These are phyloP conservation scores for Ophiostoma populinum DNA, from an alignment of 2,329 filamentous ascomycete genomes.

Conservation along the genomic window DNA sequence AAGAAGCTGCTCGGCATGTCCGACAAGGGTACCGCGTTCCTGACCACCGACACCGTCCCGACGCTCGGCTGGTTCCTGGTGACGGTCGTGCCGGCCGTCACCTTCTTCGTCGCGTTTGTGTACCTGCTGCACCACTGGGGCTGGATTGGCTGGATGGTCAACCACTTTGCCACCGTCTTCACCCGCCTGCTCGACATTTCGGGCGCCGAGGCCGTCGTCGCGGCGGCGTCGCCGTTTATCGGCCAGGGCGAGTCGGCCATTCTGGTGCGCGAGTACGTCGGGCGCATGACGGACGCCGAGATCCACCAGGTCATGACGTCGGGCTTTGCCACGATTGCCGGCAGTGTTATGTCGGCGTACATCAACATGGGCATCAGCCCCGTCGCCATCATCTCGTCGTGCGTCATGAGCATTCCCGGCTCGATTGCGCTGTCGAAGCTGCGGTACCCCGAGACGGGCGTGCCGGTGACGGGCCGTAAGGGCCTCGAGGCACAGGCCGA, in stretches of 20 bases:
- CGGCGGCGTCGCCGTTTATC: constrained; percentile 83
- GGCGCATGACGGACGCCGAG: constrained; percentile 73
- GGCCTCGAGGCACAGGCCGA: constrained; percentile 17
- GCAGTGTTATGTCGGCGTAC: constrained; percentile 73
- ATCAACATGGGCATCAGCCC: constrained; percentile 69
- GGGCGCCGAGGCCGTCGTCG: constrained; percentile 84
- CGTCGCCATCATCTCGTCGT: constrained; percentile 74
- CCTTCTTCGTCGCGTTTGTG: constrained; percentile 91
- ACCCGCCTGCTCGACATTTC: constrained; percentile 80
- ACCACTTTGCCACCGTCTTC: constrained; percentile 78
- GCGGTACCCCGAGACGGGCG: constrained; percentile 75
- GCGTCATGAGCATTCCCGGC: constrained; percentile 90
- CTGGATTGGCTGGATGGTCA: constrained; percentile 75
- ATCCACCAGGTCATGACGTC: constrained; percentile 86
- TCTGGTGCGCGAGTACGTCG: constrained; percentile 74
- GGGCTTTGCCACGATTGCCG: constrained; percentile 83
- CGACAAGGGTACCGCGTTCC: constrained; percentile 52
- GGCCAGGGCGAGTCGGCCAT: constrained; percentile 89
- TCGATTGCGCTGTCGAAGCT: constrained; percentile 81
- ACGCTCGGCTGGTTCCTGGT: constrained; percentile 51
- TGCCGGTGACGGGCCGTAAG: constrained; percentile 66
- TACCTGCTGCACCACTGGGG: constrained; percentile 71
- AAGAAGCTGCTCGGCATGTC: constrained; percentile 62
- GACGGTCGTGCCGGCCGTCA: constrained; percentile 71
- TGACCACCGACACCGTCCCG: constrained; percentile 33